Evolutionary conservation across 2,329 filamentous ascomycete species (phyloP).

Genomic region (Talaromyces verruculosus): DNA sequence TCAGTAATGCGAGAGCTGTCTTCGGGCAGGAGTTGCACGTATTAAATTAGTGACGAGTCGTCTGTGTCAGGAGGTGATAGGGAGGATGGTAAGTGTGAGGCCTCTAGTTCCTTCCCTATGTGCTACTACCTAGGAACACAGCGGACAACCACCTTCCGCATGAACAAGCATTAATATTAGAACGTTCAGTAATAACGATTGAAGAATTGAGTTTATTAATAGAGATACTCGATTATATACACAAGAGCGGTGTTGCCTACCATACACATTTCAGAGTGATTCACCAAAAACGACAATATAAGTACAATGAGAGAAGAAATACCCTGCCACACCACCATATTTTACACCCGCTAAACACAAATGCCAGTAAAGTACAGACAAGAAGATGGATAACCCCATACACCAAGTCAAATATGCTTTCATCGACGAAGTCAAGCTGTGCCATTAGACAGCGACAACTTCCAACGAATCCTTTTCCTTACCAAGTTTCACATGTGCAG

Average conservation of each 20-base stretch:
- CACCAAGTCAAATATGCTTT: conserved; percentile 16
- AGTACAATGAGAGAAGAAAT: neutral
- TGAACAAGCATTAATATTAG: neutral
- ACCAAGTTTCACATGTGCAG: conserved; percentile 67
- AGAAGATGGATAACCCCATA: neutral
- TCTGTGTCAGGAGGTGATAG: neutral
- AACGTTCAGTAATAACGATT: neutral
- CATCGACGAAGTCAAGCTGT: neutral
- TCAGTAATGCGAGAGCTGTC: neutral
- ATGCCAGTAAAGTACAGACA: neutral
- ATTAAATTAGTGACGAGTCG: neutral
- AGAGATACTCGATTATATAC: neutral
- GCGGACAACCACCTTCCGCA: neutral
- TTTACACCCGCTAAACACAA: neutral
- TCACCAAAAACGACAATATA: neutral
- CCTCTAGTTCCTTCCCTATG: neutral
- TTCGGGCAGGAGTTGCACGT: neutral
- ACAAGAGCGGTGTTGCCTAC: conserved; percentile 11
- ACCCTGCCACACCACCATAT: neutral
- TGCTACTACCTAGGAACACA: neutral
- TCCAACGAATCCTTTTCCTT: conserved; percentile 61
- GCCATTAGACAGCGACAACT: conserved; percentile 37
- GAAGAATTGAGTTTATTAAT: neutral
- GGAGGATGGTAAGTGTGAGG: neutral
- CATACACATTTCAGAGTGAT: neutral